These are phyloP conservation scores for Kwoniella pini DNA, from an alignment of 768 basidiomycete genomes.

Conservation along the genomic window DNA sequence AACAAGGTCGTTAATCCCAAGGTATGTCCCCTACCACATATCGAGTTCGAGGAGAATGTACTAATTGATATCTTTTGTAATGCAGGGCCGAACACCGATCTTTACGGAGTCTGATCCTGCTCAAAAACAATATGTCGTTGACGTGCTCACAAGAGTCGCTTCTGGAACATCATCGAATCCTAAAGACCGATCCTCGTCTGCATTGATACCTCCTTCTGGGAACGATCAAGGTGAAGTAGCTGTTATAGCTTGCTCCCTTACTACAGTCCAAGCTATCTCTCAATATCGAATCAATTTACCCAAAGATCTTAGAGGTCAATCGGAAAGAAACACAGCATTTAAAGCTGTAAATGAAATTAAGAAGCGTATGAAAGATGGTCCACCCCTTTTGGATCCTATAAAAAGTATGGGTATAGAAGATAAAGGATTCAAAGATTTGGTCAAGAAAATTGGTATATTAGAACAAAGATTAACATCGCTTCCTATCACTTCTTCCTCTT, in stretches of 20 bases:
- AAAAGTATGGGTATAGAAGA: slow-evolving; percentile 96
- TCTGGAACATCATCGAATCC: slow-evolving; percentile 64
- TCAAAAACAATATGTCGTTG: slow-evolving; percentile 88
- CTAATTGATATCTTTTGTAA: neutral
- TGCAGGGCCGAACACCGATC: slow-evolving; percentile 57
- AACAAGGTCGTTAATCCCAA: slow-evolving; percentile 83
- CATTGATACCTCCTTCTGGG: slow-evolving; percentile 71
- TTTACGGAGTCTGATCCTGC: slow-evolving; percentile 64
- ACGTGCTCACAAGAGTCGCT: slow-evolving; percentile 82
- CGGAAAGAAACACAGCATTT: slow-evolving; percentile 78
- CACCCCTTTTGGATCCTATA: slow-evolving; percentile 83
- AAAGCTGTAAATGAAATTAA: slow-evolving; percentile 91
- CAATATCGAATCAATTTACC: slow-evolving; percentile 83
- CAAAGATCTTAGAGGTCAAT: slow-evolving; percentile 79
- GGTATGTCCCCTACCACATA: slow-evolving; percentile 58
- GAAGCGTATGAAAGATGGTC: slow-evolving; percentile 81
- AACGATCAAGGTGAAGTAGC: slow-evolving; percentile 77
- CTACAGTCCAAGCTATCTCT: slow-evolving; percentile 81
- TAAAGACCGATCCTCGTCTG: slow-evolving; percentile 61
- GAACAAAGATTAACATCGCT: slow-evolving; percentile 81
- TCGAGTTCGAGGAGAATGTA: too few relatives aligned
- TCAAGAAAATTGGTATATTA: slow-evolving; percentile 90
- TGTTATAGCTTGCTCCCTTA: slow-evolving; percentile 82
- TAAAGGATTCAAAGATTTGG: slow-evolving; percentile 81
- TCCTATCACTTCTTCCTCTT: slow-evolving; percentile 73